Percentiles rank a stretch among this genome's conserved stretches.
These are phyloP conservation scores for Penicillium brasilianum DNA, from an alignment of 2,329 filamentous ascomycete species.

Conservation along the genomic window DNA sequence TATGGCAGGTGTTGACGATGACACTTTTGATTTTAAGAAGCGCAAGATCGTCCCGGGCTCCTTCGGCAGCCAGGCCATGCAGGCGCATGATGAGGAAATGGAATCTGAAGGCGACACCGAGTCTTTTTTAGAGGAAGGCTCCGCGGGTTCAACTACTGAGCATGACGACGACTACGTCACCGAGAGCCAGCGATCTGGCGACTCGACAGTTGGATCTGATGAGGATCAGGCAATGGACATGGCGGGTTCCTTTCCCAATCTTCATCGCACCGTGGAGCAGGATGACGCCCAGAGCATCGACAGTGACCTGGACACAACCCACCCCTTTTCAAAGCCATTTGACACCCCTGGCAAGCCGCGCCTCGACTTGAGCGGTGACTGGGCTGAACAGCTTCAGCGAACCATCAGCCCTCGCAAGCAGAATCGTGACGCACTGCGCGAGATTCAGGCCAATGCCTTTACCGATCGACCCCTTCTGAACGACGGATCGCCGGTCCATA, in stretches of 20 bases:
- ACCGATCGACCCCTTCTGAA: slow-evolving; percentile 50
- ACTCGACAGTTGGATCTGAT: slow-evolving; percentile 67
- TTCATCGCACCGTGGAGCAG: slow-evolving; percentile 77
- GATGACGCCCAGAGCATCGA: slow-evolving; percentile 56
- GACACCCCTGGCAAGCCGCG: slow-evolving; percentile 60
- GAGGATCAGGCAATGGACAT: slow-evolving; percentile 78
- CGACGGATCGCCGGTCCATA: slow-evolving; percentile 41
- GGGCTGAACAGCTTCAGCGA: slow-evolving; percentile 90
- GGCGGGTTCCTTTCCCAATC: slow-evolving; percentile 76
- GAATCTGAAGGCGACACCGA: slow-evolving; percentile 49
- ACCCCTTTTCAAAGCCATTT: slow-evolving; percentile 39
- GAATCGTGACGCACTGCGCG: slow-evolving; percentile 74
- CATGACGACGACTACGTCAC: slow-evolving; percentile 57
- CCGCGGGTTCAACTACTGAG: slow-evolving; percentile 76
- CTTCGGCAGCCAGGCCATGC: slow-evolving; percentile 69
- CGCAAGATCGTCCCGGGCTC: slow-evolving; percentile 72
- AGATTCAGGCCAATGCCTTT: slow-evolving; percentile 65
- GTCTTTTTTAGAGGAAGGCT: slow-evolving; percentile 95
- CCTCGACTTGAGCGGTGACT: slow-evolving; percentile 73
- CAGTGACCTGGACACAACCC: slow-evolving; percentile 55
- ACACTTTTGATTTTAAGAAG: slow-evolving; percentile 64
- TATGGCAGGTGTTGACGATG: slow-evolving; percentile 53
- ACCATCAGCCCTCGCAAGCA: slow-evolving; percentile 94
- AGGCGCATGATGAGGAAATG: slow-evolving; percentile 59
- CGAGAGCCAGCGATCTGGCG: slow-evolving; percentile 60